Conservation (phyloP, 768 basidiomycete genomes). For the Trametes sanguinea region DNA sequence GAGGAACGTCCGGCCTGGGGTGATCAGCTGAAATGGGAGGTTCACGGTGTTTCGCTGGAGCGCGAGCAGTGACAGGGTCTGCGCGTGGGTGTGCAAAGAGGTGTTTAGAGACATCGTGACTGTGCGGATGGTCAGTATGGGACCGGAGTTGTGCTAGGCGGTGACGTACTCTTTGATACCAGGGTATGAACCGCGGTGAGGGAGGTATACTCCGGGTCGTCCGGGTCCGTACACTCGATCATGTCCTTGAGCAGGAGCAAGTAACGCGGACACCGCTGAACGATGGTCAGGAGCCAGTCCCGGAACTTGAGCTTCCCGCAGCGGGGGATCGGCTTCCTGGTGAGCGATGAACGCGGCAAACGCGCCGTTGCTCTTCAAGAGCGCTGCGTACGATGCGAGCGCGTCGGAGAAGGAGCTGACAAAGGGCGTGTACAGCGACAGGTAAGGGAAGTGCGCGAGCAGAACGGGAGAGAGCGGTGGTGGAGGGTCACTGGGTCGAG, state of each 20-base stretch:
- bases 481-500: conserved; percentile 32
- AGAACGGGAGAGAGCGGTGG: conserved; percentile 60
- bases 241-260: conserved; percentile 82
- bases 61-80: conserved; percentile 73
- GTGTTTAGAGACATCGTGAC: conserved; percentile 79
- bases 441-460: conserved; percentile 82
- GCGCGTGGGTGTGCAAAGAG: conserved; percentile 75
- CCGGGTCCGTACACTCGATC: conserved; percentile 60
- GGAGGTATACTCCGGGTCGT: conserved; percentile 67
- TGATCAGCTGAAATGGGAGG: conserved; percentile 76
- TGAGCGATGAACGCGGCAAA: conserved; percentile 65
- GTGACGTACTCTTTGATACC: conserved; percentile 69
- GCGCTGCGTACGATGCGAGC: conserved; percentile 55
- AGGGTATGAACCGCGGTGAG: conserved; percentile 61
- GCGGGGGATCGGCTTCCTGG: conserved; percentile 67
- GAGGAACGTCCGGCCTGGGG: conserved; percentile 78
- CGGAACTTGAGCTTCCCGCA: conserved; percentile 77
- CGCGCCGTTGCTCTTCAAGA: conserved; percentile 53
- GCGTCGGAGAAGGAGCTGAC: conserved; percentile 75
- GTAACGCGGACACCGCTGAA: conserved; percentile 88
- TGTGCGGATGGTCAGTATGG: conserved; percentile 33
- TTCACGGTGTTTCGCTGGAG: conserved; percentile 77
- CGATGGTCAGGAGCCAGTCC: conserved; percentile 85
- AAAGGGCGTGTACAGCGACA: conserved; percentile 85
- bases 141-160: background rate